Percentiles rank a stretch among this genome's conserved stretches.
phyloP scores from a whole-genome alignment of 106 monocot genomes.

The Dendrobium huoshanense region DNA sequence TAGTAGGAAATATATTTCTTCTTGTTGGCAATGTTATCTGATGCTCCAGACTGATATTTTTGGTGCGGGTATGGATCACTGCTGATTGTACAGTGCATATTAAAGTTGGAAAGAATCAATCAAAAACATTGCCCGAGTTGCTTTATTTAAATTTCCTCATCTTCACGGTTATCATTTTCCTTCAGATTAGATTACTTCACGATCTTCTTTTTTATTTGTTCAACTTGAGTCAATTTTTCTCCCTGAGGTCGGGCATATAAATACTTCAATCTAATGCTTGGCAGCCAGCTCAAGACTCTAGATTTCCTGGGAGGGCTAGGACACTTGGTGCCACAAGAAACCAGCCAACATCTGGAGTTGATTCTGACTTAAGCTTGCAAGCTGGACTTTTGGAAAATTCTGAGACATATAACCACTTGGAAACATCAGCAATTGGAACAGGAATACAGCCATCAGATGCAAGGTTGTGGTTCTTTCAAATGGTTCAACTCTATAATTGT shows the following conservation, averaged over 20 bases:
- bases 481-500: neutral
- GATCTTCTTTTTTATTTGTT: neutral
- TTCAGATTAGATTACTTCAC: neutral
- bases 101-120: neutral
- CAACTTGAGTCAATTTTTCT: neutral
- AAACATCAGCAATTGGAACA: slow-evolving; percentile 16
- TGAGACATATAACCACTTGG: slow-evolving; percentile 11
- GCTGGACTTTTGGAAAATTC: slow-evolving; percentile 66
- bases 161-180: neutral
- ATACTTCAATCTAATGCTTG: slow-evolving; percentile 1
- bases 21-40: neutral
- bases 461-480: slow-evolving; percentile 32
- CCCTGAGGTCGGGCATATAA: neutral
- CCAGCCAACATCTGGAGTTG: slow-evolving; percentile 30
- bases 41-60: too few relatives aligned
- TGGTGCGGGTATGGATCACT: neutral
- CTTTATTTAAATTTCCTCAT: neutral
- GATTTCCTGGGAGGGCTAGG: slow-evolving; percentile 92
- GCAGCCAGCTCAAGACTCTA: slow-evolving; percentile 60
- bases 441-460: slow-evolving; percentile 25
- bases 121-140: neutral
- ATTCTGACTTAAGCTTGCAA: slow-evolving; percentile 57
- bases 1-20: neutral
- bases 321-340: slow-evolving; percentile 51
- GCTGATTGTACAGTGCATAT: neutral